These are phyloP conservation scores for Deinandra increscens DNA, from an alignment of 129 eudicot genomes.

Conservation along the genomic window DNA sequence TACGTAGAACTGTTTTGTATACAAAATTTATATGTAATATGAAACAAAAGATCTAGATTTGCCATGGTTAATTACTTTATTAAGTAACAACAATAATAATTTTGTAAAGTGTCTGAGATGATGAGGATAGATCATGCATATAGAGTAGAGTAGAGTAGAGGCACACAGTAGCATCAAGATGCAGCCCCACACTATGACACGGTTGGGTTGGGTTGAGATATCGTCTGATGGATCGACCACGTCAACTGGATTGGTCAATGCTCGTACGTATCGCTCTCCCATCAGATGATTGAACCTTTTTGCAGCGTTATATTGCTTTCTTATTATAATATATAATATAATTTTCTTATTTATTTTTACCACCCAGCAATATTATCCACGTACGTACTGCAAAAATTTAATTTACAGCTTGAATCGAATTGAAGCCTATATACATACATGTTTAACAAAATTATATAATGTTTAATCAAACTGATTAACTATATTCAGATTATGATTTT, in stretches of 20 bases:
- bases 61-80: no score
- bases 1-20: no score
- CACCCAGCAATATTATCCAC: no score
- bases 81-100: no score
- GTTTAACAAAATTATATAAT: no score
- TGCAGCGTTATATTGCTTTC: conserved; percentile 1
- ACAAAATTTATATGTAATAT: no score
- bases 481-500: background rate
- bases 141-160: background rate
- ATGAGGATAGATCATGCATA: no score
- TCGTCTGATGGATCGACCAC: conserved; percentile 29
- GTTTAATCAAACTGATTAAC: no score
- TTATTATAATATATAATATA: no score
- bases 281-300: conserved; percentile 38
- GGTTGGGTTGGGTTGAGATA: conserved; percentile 25
- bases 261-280: conserved; percentile 17
- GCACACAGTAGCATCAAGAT: background rate
- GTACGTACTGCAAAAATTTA: background rate
- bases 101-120: no score
- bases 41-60: no score
- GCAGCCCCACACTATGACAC: conserved; percentile 36
- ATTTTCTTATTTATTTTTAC: no score
- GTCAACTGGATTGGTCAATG: conserved; percentile 38
- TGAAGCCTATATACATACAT: background rate
- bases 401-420: background rate